Evolutionary conservation across 2,329 filamentous ascomycete species (phyloP).

Genomic region (Exserohilum turcica): DNA sequence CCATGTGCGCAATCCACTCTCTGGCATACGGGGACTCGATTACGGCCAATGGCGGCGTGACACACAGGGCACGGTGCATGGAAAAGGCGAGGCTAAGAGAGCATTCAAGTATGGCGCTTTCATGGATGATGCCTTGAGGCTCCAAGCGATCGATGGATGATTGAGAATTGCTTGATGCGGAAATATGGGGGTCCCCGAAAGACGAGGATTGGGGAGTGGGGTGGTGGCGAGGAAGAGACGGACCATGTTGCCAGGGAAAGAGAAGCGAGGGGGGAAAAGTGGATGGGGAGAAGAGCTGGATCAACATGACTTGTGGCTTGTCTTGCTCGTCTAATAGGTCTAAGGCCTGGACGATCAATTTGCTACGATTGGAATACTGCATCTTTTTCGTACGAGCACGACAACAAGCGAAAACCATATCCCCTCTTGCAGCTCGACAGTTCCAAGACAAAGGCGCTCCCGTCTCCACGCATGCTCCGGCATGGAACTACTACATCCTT

Average conservation of each 20-base stretch:
- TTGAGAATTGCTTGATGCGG: constrained; percentile 12
- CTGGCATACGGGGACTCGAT: background rate
- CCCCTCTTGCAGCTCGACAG: background rate
- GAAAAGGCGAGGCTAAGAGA: constrained; percentile 1
- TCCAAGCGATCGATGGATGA: constrained; percentile 21
- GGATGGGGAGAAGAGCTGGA: background rate
- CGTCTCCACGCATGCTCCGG: background rate
- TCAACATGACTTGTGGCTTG: background rate
- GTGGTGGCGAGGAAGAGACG: background rate
- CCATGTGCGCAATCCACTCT: background rate
- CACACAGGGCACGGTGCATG: background rate
- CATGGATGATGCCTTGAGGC: constrained; percentile 27
- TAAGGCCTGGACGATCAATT: background rate
- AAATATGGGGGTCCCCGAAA: background rate
- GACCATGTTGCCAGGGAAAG: background rate
- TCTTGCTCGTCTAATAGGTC: no score
- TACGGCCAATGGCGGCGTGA: background rate
- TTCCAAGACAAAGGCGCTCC: no score
- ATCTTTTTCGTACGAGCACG: background rate
- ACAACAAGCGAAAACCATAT: background rate
- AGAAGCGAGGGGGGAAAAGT: background rate
- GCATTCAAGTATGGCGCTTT: background rate
- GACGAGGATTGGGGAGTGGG: background rate
- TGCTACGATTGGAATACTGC: background rate
- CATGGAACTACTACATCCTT: background rate